These are phyloP conservation scores for Tieghemiomyces parasiticus DNA, from an alignment of 192 early-diverging fungal species.

Conservation along the genomic window DNA sequence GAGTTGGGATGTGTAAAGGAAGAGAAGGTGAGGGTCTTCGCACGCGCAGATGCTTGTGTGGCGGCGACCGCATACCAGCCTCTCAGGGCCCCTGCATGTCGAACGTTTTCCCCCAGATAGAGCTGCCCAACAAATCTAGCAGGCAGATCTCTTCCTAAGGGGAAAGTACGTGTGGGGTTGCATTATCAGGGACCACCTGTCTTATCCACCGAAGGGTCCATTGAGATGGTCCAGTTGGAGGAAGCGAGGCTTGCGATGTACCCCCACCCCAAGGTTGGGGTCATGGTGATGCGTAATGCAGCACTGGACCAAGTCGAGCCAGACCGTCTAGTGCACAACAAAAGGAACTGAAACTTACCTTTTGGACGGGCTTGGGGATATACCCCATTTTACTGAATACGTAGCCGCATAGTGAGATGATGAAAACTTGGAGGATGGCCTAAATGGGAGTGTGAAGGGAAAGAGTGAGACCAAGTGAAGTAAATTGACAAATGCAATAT, in stretches of 20 bases:
- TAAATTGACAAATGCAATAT: neutral
- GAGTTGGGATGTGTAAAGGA: no score
- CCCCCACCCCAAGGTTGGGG: neutral
- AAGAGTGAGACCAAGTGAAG: neutral
- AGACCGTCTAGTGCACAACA: neutral
- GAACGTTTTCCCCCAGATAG: no score
- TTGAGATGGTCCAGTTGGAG: neutral
- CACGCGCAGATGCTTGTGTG: no score
- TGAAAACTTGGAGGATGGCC: slow-evolving; percentile 28
- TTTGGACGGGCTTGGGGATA: slow-evolving; percentile 26
- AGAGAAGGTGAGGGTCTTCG: no score
- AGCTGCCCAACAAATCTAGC: no score
- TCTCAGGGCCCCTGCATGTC: no score
- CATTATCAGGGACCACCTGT: neutral
- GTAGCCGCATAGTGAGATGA: slow-evolving; percentile 27
- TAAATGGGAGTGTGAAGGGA: slow-evolving; percentile 1
- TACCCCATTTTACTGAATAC: slow-evolving; percentile 29
- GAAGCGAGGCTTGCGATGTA: neutral
- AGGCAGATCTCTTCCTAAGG: no score
- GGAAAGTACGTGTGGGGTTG: slow-evolving; percentile 13
- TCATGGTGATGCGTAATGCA: neutral
- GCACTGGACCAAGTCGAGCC: neutral
- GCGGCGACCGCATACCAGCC: no score
- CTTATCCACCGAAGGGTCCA: neutral
- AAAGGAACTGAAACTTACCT: slow-evolving; percentile 21